Evolutionary conservation across 2,329 filamentous ascomycete genomes (phyloP), one percentile per base, ranked within the genome.

Genomic region (Alternaria gaisen): DNA sequence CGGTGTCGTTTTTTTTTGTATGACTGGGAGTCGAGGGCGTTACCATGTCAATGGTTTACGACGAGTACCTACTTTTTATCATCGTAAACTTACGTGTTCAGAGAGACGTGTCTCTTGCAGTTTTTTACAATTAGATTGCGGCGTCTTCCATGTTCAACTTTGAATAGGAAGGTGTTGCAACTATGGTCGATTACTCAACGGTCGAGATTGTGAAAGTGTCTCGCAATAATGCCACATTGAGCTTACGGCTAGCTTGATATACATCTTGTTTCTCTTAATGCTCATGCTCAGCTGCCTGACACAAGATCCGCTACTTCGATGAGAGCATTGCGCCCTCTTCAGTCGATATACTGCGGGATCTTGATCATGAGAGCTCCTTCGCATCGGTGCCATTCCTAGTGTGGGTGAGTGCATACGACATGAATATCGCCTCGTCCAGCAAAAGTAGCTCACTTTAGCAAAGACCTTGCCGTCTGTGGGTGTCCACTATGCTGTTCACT

Each of bases 1-100:
- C 53, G 53, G 24, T 26, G 24, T 26, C 1, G 24, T 26, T 30
- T 5, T 30, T 30, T 51, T 52, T 34, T 47, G 53, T 51, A 46
- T 36, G 52, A 50, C 24, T 38, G 18, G 53, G 53, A 40, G 52
- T 52, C 32, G 34, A 55, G 20, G 53, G 52, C 38, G 52, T 30
- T 30, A 30, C 28, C 28, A 30, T 30, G 28, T 30, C 28, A 30
- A 30, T 30, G 28, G 28, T 30, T 30, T 30, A 30, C 28, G 11
- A 30, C 28, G 28, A 30, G 28, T 30, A 11, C 44, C 24, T 52
- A 11, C 20, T 52, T 52, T 16, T 41, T 52, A 28, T 18, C 32
- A 48, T 26, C 24, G 36, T 32, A 9, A 36, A 51, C 24, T 18
- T 30, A 9, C 22, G 28, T 34, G 24, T 36, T 4, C 16, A 12